Base-by-base conservation (phyloP, 1,284 basidiomycete genomes). In the Tilletia horrida region DNA sequence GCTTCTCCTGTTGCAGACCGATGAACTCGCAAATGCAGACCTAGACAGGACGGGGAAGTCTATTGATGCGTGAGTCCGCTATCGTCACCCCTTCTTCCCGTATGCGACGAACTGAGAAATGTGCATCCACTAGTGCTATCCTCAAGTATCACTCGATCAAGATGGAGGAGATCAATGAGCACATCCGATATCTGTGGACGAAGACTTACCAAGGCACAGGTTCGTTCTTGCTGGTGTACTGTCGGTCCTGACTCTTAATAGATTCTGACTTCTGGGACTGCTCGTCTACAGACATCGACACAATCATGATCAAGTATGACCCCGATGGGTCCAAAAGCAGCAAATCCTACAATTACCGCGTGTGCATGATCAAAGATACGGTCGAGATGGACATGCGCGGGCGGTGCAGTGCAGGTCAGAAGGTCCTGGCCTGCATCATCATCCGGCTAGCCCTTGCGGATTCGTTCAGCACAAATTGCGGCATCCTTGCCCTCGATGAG, bases 311-410 rank as follows among this genome's bases (percentile, higher is more conserved):
- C 80, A 88, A 89, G 66, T 96, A 94, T 35, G 96, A 97, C 77
- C 88, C 89, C 66, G 96, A 98, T 82, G 92, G 78, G 87, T 25
- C 27, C 31, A 59, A 59, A 40, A 29, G 55, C 55, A 91, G 74
- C 16, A 71, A 71, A 9, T 91, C 93, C n/a, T 98, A 99, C 86
- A 98, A 98, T 83, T 99, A 99, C 83, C 87, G 96, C 68, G 96
- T 94, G 73, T 71, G 87, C 84, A 98, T 98, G 95, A 91, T 91
- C 69, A 98, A 97, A 84, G 94, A 97, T 81, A 90, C 93, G 77
- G 93, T 97, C 1, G 95, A 98, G 83, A 94, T 99, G 89, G 95
- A 99, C 82, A 99, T 99, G 95, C 89, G 95, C 69, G 96, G 96
- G 31, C 88, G 96, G 69, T 99, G 96, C 83, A 94, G 91, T 23